Conservation (phyloP, 768 basidiomycete species). For the Galerina sulciceps region DNA sequence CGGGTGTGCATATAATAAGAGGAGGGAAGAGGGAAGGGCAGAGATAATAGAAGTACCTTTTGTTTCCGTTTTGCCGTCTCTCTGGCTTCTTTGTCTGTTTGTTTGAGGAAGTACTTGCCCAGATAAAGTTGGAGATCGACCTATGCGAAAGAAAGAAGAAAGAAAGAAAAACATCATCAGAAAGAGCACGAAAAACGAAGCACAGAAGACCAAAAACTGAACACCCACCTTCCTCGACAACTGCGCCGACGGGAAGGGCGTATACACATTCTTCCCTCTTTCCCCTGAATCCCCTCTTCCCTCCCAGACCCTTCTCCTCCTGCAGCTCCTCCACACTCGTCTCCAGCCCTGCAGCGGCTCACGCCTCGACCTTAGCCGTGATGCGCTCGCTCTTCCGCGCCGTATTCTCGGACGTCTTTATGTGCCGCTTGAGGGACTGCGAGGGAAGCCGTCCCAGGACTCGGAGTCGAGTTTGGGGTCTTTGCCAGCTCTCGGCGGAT, state of each 20-base stretch:
- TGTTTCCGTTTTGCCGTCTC: constrained; percentile 75
- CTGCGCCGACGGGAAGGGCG: constrained; percentile 98
- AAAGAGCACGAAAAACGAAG: no score
- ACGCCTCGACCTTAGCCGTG: constrained; percentile 62
- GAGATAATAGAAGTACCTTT: constrained; percentile 52
- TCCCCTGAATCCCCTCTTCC: no score
- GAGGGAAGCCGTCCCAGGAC: constrained; percentile 96
- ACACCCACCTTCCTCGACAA: constrained; percentile 91
- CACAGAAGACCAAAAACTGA: no score
- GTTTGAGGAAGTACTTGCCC: constrained; percentile 98
- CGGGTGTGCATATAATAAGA: not conserved
- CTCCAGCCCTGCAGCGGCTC: constrained; percentile 66
- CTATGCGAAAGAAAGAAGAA: no score
- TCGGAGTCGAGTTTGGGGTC: constrained; percentile 94
- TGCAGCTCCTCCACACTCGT: constrained; percentile 33
- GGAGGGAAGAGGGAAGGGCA: no score
- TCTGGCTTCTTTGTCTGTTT: constrained; percentile 80
- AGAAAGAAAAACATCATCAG: no score
- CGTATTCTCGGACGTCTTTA: constrained; percentile 94
- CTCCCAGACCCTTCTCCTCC: constrained; percentile 42
- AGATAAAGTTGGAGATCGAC: constrained; percentile 93
- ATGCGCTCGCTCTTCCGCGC: constrained; percentile 82
- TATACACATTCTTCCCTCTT: constrained; percentile 89
- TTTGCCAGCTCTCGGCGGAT: constrained; percentile 97
- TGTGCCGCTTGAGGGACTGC: constrained; percentile 90